Evolutionary conservation across 306 rosid genomes (phyloP).

Genomic region (Gleditsia sinensis): DNA sequence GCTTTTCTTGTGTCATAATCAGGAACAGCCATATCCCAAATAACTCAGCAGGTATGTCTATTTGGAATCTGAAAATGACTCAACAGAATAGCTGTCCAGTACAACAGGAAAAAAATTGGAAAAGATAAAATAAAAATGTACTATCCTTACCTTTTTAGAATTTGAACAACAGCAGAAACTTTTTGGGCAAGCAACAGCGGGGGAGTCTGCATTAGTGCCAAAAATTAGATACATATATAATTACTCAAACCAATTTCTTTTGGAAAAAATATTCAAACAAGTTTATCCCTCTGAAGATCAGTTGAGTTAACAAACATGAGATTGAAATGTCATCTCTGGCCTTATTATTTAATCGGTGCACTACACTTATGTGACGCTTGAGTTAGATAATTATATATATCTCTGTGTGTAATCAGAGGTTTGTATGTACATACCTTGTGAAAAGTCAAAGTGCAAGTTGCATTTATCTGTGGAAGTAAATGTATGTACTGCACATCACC

Average conservation of each 20-base stretch:
- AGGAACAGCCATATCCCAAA: slow-evolving; percentile 25
- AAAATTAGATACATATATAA: slow-evolving; percentile 21
- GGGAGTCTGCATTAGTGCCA: slow-evolving; percentile 60
- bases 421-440: slow-evolving; percentile 59
- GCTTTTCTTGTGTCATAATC: slow-evolving; percentile 32
- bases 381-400: background rate
- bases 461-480: slow-evolving; percentile 73
- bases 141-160: slow-evolving; percentile 67
- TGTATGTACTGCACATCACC: slow-evolving; percentile 77
- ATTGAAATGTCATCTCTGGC: slow-evolving; percentile 19
- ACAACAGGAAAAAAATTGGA: slow-evolving; percentile 19
- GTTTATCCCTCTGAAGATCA: slow-evolving; percentile 25
- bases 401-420: slow-evolving; percentile 18
- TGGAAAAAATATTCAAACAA: background rate
- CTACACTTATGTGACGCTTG: background rate
- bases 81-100: background rate
- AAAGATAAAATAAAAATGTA: slow-evolving; percentile 5
- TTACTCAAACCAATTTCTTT: slow-evolving; percentile 20
- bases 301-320: slow-evolving; percentile 27
- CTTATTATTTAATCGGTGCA: background rate
- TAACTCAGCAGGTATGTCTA: slow-evolving; percentile 12
- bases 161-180: slow-evolving; percentile 62
- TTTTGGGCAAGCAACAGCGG: slow-evolving; percentile 71
- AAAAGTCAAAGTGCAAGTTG: slow-evolving; percentile 73
- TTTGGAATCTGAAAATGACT: slow-evolving; percentile 23